These are phyloP conservation scores for Penicillium turbatum DNA, from an alignment of 495 filamentous ascomycete genomes.

Conservation along the genomic window DNA sequence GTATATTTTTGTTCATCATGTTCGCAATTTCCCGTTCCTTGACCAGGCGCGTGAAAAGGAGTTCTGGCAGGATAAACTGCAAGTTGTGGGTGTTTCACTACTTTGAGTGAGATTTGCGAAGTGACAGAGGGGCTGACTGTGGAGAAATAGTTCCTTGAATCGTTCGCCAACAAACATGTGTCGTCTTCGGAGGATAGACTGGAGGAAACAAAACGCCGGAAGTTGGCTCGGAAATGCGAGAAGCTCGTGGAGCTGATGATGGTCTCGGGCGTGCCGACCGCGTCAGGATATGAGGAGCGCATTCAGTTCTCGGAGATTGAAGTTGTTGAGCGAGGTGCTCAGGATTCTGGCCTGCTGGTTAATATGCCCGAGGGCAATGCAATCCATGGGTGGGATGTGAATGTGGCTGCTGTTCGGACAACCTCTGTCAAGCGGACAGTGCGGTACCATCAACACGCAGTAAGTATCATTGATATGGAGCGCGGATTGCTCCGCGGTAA, in stretches of 20 bases:
- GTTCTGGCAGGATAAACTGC: slow-evolving; percentile 98
- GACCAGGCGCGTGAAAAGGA: slow-evolving; percentile 96
- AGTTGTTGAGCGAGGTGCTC: slow-evolving; percentile 87
- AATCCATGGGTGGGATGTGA: slow-evolving; percentile 95
- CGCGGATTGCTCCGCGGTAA: not conserved
- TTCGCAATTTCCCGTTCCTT: slow-evolving; percentile 95
- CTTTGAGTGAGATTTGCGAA: not conserved
- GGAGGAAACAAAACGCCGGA: slow-evolving; percentile 92
- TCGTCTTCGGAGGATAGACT: slow-evolving; percentile 93
- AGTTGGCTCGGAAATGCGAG: slow-evolving; percentile 85
- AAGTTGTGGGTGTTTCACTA: slow-evolving; percentile 63
- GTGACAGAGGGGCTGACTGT: not conserved
- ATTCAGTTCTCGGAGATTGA: slow-evolving; percentile 96
- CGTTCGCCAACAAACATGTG: slow-evolving; percentile 96
- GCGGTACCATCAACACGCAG: slow-evolving; percentile 86
- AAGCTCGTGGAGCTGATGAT: slow-evolving; percentile 99
- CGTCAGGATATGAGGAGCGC: slow-evolving; percentile 94
- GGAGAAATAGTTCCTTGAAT: slow-evolving; percentile 75
- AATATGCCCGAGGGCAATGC: slow-evolving; percentile 86
- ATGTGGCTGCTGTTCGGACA: slow-evolving; percentile 85
- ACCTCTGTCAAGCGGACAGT: slow-evolving; percentile 80
- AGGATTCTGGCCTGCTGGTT: slow-evolving; percentile 78
- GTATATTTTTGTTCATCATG: slow-evolving; percentile 97
- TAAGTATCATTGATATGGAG: slow-evolving; percentile 36
- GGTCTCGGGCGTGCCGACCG: slow-evolving; percentile 93